These are phyloP conservation scores for Populus davidiana DNA, from an alignment of 345 rosid species.

Conservation along the genomic window DNA sequence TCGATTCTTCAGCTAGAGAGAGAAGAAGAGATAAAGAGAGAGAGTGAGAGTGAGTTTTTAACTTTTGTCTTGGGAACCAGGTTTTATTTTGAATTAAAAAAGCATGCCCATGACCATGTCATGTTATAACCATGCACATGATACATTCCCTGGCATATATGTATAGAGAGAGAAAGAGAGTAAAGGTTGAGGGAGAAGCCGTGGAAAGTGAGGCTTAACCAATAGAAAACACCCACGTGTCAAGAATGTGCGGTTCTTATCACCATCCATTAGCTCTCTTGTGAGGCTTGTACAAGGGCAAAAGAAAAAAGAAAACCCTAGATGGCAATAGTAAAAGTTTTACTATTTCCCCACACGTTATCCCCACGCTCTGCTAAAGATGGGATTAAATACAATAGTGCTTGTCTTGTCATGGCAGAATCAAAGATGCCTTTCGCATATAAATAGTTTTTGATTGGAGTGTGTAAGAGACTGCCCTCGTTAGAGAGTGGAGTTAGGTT, in stretches of 20 bases:
- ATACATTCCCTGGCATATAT: conserved; percentile 15
- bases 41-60: conserved; percentile 16
- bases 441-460: conserved; percentile 21
- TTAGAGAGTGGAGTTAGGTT: conserved; percentile 17
- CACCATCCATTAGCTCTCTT: conserved; percentile 43
- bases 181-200: conserved; percentile 21
- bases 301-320: conserved; percentile 48
- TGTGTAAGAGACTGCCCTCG: background rate
- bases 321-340: conserved; percentile 23
- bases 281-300: conserved; percentile 6
- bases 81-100: conserved; percentile 28
- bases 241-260: conserved; percentile 58
- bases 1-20: conserved; percentile 42
- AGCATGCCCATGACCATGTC: conserved; percentile 51
- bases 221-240: conserved; percentile 37
- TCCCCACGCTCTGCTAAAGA: conserved; percentile 27
- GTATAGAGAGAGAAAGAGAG: conserved; percentile 23
- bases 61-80: conserved; percentile 49
- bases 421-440: conserved; percentile 35
- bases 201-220: background rate
- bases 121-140: conserved; percentile 10
- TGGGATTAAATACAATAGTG: background rate
- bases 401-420: conserved; percentile 14
- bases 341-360: conserved; percentile 31
- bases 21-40: conserved; percentile 7